Percentiles rank a stretch among this genome's conserved stretches.
Conservation (phyloP, 257 asterid genomes). For the Hygrophila difformis region DNA sequence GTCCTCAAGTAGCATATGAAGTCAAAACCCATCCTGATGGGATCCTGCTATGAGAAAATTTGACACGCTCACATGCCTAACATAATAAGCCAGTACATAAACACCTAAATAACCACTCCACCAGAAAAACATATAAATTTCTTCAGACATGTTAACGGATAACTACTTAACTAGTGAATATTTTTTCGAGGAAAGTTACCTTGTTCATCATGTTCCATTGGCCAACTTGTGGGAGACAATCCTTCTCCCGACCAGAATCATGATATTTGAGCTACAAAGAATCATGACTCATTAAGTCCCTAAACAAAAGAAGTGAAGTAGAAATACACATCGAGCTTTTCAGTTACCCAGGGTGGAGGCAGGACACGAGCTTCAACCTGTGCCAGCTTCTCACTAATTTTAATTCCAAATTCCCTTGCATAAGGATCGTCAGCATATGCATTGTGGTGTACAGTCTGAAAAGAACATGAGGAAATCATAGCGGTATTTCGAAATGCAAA, state of each 20-base stretch:
- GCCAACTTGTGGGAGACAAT: conserved; percentile 90
- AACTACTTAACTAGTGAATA: no score
- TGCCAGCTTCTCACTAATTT: conserved; percentile 74
- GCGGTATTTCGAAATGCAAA: no score
- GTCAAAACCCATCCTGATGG: conserved; percentile 1
- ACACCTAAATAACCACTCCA: no score
- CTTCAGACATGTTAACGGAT: no score
- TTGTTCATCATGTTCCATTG: conserved; percentile 99
- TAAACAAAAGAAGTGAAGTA: neutral
- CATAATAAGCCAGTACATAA: no score
- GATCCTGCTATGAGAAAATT: no score
- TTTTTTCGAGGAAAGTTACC: conserved; percentile 26
- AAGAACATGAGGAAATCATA: neutral
- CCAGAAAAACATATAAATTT: no score
- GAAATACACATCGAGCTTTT: neutral
- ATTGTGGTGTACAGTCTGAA: conserved; percentile 79
- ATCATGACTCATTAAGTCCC: neutral
- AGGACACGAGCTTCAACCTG: conserved; percentile 96
- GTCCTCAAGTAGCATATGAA: neutral
- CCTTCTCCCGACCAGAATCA: conserved; percentile 88
- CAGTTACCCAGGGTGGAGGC: conserved; percentile 81
- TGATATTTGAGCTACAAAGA: conserved; percentile 78
- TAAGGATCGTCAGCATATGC: conserved; percentile 74
- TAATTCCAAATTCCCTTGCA: conserved; percentile 92
- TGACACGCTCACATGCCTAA: no score